Evolutionary conservation across 73 alveolate genomes (phyloP), one percentile per base, ranked within the genome.

Genomic region (Effrenium voratum): DNA sequence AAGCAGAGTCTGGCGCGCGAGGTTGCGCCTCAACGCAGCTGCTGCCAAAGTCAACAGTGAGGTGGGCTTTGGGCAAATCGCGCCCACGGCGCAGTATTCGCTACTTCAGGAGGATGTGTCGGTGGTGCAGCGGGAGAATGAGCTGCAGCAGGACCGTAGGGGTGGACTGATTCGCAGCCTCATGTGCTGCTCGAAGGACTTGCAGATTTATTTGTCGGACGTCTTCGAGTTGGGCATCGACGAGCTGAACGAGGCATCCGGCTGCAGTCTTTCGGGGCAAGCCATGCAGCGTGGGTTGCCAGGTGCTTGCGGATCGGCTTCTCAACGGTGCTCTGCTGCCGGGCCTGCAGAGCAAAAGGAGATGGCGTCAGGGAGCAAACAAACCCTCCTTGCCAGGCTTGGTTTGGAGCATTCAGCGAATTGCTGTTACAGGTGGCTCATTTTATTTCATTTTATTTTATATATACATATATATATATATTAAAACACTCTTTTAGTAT

Each of bases 211-310:
- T 44, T 81, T 91, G 79, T 91, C 98, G 34, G 98, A 91, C 47
- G 98, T 91, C 15, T 91, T 91, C 77, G 98, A 91, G 57, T 60
- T 91, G 41, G 98, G 98, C 30, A 73, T 91, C 10, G 98, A 91
- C 3, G 76, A 45, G 90, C 63, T 91, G 70, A 91, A 91, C 30
- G 98, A 91, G 98, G 95, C 36, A 15, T 22, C 38, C 47, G 19
- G 13, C 13, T n/a, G 22, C 52, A 5, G 66, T 55, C 55, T 38
- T 30, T 30, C 34, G 59, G 34, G 15, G 38, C 52, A 68, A 26
- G 13, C 44, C 10, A 13, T 68, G 63, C 8, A 30, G 80, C 34
- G 13, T 68, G 49, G 34, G 8, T 57, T 13, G 44, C 45, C 13
- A 87, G 95, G 90, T 91, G 79, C 60, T 91, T 5, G 98, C 98